phyloP scores from a whole-genome alignment of 352 stramenopile genomes.

The Elongisporangium anandrum region DNA sequence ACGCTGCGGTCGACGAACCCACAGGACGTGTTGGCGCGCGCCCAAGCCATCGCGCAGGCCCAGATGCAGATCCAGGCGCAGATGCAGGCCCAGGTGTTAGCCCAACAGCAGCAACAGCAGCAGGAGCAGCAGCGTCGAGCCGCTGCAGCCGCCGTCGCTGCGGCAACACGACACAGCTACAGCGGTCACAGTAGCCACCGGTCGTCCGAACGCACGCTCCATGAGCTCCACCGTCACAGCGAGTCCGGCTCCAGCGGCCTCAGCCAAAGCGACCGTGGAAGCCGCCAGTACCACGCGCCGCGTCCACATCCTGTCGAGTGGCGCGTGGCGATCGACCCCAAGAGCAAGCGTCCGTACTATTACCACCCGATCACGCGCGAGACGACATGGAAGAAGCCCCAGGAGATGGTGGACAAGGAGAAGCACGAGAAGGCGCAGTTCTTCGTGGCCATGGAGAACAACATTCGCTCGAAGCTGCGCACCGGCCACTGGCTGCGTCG shows the following conservation, averaged over 20 bases:
- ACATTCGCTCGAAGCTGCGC: conserved; percentile 89
- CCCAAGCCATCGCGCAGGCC: conserved; percentile 19
- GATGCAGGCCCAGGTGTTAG: conserved; percentile 13
- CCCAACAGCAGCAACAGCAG: conserved; percentile 2
- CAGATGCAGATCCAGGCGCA: conserved; percentile 32
- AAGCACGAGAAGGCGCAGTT: conserved; percentile 84
- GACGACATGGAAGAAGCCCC: conserved; percentile 97
- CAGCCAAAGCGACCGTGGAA: neutral
- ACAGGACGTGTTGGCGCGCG: conserved; percentile 19
- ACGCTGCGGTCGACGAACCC: neutral
- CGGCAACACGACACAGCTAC: neutral
- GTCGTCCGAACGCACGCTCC: neutral
- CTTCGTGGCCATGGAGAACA: conserved; percentile 96
- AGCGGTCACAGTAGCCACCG: conserved; percentile 2
- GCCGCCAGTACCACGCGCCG: neutral
- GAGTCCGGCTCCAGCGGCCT: neutral
- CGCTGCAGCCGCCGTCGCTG: conserved; percentile 10
- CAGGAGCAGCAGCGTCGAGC: conserved; percentile 4
- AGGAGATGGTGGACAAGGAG: conserved; percentile 70
- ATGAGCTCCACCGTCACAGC: conserved; percentile 5
- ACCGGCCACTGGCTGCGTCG: conserved; percentile 52
- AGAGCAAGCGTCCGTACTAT: conserved; percentile 94
- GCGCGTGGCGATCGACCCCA: conserved; percentile 74
- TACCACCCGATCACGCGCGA: conserved; percentile 95
- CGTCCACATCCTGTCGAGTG: conserved; percentile 39